Evolutionary conservation across 2,329 filamentous ascomycete genomes (phyloP), one percentile per base, ranked within the genome.

Genomic region (Trichophyton benhamiae): DNA sequence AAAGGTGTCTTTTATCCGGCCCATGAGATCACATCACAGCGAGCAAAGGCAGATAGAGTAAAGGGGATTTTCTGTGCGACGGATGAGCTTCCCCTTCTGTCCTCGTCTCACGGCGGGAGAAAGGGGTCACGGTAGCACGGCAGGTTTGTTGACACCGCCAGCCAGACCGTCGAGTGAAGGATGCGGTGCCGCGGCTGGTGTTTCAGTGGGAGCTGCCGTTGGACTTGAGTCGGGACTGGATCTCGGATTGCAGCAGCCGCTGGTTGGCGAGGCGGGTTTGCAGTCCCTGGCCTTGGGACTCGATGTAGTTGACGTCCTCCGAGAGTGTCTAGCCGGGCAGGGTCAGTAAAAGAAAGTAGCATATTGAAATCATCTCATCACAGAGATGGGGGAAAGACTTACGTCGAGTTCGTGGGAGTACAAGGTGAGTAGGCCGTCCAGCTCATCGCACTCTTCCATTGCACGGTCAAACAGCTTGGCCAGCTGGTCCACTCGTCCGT

Each of bases 251-350:
- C 55, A 99, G 81, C 30, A 96, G 82, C 72, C 96, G 96, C 72
- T 99, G 94, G 68, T 99, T 99, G 46, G 94, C 90, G 20, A 92
- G 92, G 74, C 97, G 94, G 5, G 99, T 92, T 70, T 99, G 94
- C 55, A 99, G 78, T 78, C 94, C 94, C 75, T 99, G 92, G 5
- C 90, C 91, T 74, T 99, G 94, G 1, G 94, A 91, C 76, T 99
- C 94, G 66, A 99, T 97, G 71, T 95, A 97, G 2, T 91, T 87
- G 67, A 99, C 95, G 68, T 99, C 94, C 58, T 97, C 92, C 61
- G 91, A 91, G 33, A 99, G 80, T 57, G 91, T 97, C 87, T 95
- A 17, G 49, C 27, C 8, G 33, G 20, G 71, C 65, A 64, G 41
- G 15, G 25, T 41, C 33, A 30, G 11, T 7, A 36, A 11, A 20